Evolutionary conservation across 108 stramenopile species (phyloP), one percentile per base, ranked within the genome.

Genomic region (Mediolabrus comicus): DNA sequence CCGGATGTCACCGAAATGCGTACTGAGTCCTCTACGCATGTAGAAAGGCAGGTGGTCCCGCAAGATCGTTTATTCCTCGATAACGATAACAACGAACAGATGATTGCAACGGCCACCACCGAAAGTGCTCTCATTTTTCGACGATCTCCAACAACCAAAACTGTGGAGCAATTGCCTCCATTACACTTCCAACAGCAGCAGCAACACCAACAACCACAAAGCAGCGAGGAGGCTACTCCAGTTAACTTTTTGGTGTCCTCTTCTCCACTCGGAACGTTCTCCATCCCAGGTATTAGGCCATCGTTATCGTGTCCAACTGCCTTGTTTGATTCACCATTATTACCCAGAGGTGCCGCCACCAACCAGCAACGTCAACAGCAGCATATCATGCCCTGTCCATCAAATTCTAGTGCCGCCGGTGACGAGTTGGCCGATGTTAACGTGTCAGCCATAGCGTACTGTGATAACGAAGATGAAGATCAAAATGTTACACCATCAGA

Each of bases 311-410:
- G 56, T 19, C 56, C 56, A 30, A 57, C 56, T 16, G 16, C 31
- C 30, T 24, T 57, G 31, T 57, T 57, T 33, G 56, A 57, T 30
- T 32, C 31, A 30, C 56, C 56, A 30, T 19, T 57, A 13, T 57
- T 57, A 30, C 56, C 56, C 56, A 57, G 17, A 13, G 56, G 56
- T 16, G 17, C 56, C 3, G 9, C 56, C 24, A 19, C 16, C 3
- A 32, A 57, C 24, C 31, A 57, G 30, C 55, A 29, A 28, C 55
- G n/a, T 14, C 56, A 33, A 19, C 56, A 33, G 24, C 12, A 14
- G 39, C 31, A 32, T 10, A 33, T 30, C 31, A 57, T 57, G 56
- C 29, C 56, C 8, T 32, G 56, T 9, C 29, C 17, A 30, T 30
- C 31, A 19, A 57, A 16, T 30, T 24, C 16, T 16, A 30, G 26